These are phyloP conservation scores for Leccinum ponderosum DNA, from an alignment of 1,284 basidiomycete genomes.

Conservation along the genomic window DNA sequence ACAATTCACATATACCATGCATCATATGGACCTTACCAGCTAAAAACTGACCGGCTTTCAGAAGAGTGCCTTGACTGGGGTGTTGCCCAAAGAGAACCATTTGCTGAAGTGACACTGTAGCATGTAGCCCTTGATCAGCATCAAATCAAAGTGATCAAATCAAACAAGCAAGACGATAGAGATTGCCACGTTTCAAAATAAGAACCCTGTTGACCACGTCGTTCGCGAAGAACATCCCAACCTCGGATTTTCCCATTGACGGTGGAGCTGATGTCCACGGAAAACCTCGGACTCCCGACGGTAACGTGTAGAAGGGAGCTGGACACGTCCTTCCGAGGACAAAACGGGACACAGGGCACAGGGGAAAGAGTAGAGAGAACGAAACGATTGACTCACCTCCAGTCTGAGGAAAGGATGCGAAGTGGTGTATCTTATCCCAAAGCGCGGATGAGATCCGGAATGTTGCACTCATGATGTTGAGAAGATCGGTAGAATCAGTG, in stretches of 20 bases:
- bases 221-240: neutral
- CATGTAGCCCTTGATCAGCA: slow-evolving; percentile 5
- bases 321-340: neutral
- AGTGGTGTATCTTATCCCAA: slow-evolving; percentile 93
- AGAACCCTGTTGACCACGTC: neutral
- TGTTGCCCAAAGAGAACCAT: slow-evolving; percentile 33
- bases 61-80: slow-evolving; percentile 30
- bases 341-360: too few relatives aligned
- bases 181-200: neutral
- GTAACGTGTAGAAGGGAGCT: neutral
- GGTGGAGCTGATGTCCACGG: slow-evolving; percentile 3
- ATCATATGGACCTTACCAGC: slow-evolving; percentile 13
- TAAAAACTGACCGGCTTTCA: slow-evolving; percentile 31
- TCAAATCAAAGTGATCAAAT: neutral
- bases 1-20: neutral
- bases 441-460: slow-evolving; percentile 77
- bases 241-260: neutral
- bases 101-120: slow-evolving; percentile 27
- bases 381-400: slow-evolving; percentile 79
- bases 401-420: slow-evolving; percentile 91
- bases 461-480: slow-evolving; percentile 24
- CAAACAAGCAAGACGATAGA: neutral
- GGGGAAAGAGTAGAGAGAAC: slow-evolving; percentile 43
- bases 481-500: neutral
- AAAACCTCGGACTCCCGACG: neutral